These are phyloP conservation scores for Fragilariopsis cylindrus DNA, from an alignment of 108 stramenopile genomes.

Conservation along the genomic window DNA sequence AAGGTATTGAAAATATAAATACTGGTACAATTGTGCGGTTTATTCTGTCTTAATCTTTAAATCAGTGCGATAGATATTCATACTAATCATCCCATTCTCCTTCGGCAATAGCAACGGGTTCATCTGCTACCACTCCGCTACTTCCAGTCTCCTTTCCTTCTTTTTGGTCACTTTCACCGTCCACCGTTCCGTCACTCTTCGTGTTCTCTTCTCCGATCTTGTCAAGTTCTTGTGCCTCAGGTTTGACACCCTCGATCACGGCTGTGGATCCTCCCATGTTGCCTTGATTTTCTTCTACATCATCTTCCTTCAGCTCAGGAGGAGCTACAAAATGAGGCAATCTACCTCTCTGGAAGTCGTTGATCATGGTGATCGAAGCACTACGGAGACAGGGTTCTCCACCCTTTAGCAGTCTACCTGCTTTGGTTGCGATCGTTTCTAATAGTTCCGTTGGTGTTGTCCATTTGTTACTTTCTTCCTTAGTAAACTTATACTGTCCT, in stretches of 20 bases:
- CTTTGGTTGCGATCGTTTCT: conserved; percentile 81
- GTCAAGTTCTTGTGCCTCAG: conserved; percentile 60
- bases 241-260: conserved; percentile 18
- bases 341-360: conserved; percentile 96
- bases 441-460: conserved; percentile 55
- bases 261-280: conserved; percentile 1
- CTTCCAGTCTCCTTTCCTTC: conserved; percentile 11
- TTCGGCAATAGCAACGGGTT: conserved; percentile 45
- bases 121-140: conserved; percentile 20
- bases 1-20: no score
- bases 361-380: conserved; percentile 93
- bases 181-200: conserved; percentile 29
- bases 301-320: conserved; percentile 84
- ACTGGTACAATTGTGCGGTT: no score
- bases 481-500: conserved; percentile 85
- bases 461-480: conserved; percentile 71
- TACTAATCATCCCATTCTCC: conserved; percentile 71
- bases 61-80: neutral
- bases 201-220: conserved; percentile 44
- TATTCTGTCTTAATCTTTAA: neutral
- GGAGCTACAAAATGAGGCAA: conserved; percentile 98
- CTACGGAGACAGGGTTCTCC: conserved; percentile 93
- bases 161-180: conserved; percentile 3
- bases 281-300: conserved; percentile 12
- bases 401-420: conserved; percentile 85